Percentiles rank a stretch among this genome's conserved stretches.
These are phyloP conservation scores for Achaetomiella virescens DNA, from an alignment of 495 filamentous ascomycete species.

Conservation along the genomic window DNA sequence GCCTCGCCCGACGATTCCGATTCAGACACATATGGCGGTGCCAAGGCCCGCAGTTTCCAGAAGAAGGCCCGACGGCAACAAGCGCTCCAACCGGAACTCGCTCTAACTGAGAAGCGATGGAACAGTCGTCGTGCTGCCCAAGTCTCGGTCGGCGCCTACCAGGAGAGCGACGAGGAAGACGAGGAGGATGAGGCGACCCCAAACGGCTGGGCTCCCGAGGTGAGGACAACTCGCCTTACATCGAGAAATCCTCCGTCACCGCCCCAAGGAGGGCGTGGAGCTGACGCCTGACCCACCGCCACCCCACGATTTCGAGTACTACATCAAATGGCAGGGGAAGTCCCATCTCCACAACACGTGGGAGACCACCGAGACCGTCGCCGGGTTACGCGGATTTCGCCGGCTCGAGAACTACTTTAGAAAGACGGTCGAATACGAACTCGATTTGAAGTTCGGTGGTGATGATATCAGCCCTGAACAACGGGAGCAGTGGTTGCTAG, in stretches of 20 bases:
- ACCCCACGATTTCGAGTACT: slow-evolving; percentile 84
- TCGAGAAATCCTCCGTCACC: slow-evolving; percentile 89
- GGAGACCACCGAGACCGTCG: slow-evolving; percentile 68
- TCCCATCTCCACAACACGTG: slow-evolving; percentile 94
- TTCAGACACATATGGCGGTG: slow-evolving; percentile 68
- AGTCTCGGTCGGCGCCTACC: slow-evolving; percentile 80
- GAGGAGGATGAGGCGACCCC: slow-evolving; percentile 60
- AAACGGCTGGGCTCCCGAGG: slow-evolving; percentile 56
- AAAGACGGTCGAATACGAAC: slow-evolving; percentile 69
- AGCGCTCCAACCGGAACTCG: slow-evolving; percentile 51
- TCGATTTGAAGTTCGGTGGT: slow-evolving; percentile 61
- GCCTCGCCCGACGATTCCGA: slow-evolving; percentile 56
- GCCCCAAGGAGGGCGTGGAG: slow-evolving; percentile 62
- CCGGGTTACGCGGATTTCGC: slow-evolving; percentile 60
- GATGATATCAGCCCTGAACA: slow-evolving; percentile 73
- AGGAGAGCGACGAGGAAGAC: slow-evolving; percentile 67
- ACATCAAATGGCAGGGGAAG: slow-evolving; percentile 95
- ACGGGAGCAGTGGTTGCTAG: slow-evolving; percentile 82
- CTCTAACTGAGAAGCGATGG: slow-evolving; percentile 75
- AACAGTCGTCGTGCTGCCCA: slow-evolving; percentile 81
- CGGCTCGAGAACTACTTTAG: slow-evolving; percentile 90
- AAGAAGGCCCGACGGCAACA: slow-evolving; percentile 68
- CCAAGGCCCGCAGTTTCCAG: slow-evolving; percentile 55
- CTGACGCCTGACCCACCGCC: slow-evolving; percentile 47
- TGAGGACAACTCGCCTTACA: slow-evolving; percentile 67